phyloP scores from a whole-genome alignment of 1,284 basidiomycete genomes.

The Ustilago curta region DNA sequence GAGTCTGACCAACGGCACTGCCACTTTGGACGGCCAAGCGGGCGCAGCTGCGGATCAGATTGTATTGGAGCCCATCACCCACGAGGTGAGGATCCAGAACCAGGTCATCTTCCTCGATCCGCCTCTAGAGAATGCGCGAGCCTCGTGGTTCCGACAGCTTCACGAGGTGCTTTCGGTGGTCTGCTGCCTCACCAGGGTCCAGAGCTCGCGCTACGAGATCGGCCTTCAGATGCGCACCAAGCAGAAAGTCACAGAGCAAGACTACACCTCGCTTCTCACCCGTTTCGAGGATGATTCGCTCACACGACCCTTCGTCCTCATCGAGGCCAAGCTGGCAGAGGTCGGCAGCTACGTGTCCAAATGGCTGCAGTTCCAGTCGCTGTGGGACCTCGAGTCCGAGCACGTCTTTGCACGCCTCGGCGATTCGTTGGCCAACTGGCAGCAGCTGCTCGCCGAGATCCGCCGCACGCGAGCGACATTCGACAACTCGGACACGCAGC shows the following conservation, averaged over 20 bases:
- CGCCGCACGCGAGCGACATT: conserved; percentile 95
- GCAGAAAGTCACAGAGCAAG: conserved; percentile 40
- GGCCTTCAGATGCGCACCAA: conserved; percentile 54
- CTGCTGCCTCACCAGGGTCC: conserved; percentile 87
- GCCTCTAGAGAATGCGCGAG: conserved; percentile 91
- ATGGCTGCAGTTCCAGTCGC: conserved; percentile 98
- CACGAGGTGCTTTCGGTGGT: conserved; percentile 83
- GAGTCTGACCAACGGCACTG: conserved; percentile 17
- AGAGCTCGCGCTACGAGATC: conserved; percentile 95
- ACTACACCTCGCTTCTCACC: conserved; percentile 83
- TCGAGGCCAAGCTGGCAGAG: conserved; percentile 88
- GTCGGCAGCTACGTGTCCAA: conserved; percentile 91
- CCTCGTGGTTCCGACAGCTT: conserved; percentile 89
- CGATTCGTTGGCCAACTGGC: conserved; percentile 91
- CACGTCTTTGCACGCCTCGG: conserved; percentile 94
- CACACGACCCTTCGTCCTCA: conserved; percentile 83
- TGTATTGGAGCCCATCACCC: conserved; percentile 72
- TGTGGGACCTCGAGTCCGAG: conserved; percentile 98
- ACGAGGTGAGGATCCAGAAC: conserved; percentile 96
- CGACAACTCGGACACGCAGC: conserved; percentile 93
- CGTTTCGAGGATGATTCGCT: conserved; percentile 80
- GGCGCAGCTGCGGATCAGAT: conserved; percentile 31
- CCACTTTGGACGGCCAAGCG: conserved; percentile 7
- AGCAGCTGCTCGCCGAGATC: conserved; percentile 91
- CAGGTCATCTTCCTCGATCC: conserved; percentile 99